Evolutionary conservation across 768 basidiomycete genomes (phyloP).

Genomic region (Pleurotus giganteus): DNA sequence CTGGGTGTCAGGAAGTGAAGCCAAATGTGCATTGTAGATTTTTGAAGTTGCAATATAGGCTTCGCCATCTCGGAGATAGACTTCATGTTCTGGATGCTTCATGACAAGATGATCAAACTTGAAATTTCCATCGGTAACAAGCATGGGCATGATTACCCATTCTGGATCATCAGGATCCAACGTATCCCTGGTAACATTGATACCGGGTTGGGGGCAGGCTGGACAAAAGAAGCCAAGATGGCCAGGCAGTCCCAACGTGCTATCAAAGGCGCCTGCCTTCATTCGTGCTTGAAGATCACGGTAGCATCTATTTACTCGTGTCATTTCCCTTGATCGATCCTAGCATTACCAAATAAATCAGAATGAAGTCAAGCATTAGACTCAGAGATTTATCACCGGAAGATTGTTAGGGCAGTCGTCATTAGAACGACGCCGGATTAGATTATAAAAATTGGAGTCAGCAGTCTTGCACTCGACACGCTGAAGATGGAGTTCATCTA

Average conservation of each 20-base stretch:
- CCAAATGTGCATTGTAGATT: conserved; percentile 10
- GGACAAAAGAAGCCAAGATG: conserved; percentile 12
- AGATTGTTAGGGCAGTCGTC: neutral
- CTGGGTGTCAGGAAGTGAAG: neutral
- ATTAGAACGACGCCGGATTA: conserved; percentile 2
- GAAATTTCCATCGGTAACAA: conserved; percentile 14
- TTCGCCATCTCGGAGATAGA: neutral
- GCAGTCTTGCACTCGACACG: conserved; percentile 16
- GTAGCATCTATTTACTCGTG: neutral
- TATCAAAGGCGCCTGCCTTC: neutral
- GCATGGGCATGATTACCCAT: neutral
- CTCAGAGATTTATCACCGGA: neutral
- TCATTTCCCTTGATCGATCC: neutral
- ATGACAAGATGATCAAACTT: conserved; percentile 12
- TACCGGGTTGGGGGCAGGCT: conserved; percentile 15
- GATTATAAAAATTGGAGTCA: conserved; percentile 13
- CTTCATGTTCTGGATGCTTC: neutral
- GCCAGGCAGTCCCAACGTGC: neutral
- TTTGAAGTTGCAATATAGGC: neutral
- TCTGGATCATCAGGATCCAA: neutral
- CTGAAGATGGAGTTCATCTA: conserved; percentile 13
- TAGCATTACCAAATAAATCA: neutral
- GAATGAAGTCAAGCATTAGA: neutral
- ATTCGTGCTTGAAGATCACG: conserved; percentile 6
- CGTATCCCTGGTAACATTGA: conserved; percentile 1